Evolutionary conservation across 306 rosid species (phyloP).

Genomic region (Trifolium pratense): DNA sequence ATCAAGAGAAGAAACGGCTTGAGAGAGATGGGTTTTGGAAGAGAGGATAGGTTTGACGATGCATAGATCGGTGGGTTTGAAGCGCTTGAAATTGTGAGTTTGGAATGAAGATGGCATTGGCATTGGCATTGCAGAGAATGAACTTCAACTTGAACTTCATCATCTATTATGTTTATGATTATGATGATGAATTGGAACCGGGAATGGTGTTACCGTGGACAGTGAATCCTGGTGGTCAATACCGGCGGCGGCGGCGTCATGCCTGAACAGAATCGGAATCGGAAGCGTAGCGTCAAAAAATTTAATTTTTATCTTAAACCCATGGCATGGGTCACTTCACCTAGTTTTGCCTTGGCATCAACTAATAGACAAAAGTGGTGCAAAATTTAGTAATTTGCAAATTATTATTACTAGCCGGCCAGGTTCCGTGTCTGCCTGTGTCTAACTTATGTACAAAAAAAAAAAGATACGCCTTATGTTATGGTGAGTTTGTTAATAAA

Average conservation of each 20-base stretch:
- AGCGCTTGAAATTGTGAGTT: conserved; percentile 40
- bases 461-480: no score
- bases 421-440: no score
- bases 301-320: conserved; percentile 1
- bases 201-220: conserved; percentile 38
- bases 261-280: background rate
- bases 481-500: no score
- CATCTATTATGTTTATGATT: conserved; percentile 34
- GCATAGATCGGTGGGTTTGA: conserved; percentile 55
- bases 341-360: background rate
- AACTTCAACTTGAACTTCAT: conserved; percentile 37
- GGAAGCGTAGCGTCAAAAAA: background rate
- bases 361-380: background rate
- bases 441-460: no score
- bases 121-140: conserved; percentile 61
- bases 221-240: conserved; percentile 28
- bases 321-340: background rate
- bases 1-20: conserved; percentile 74
- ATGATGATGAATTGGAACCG: conserved; percentile 1
- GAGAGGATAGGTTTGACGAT: conserved; percentile 60
- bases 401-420: no score
- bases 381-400: no score
- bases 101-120: conserved; percentile 66
- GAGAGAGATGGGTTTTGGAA: conserved; percentile 52
- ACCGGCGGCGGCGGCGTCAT: conserved; percentile 3